These are phyloP conservation scores for Trichomonas gallinae DNA, from an alignment of 208 protist genomes.

Conservation along the genomic window DNA sequence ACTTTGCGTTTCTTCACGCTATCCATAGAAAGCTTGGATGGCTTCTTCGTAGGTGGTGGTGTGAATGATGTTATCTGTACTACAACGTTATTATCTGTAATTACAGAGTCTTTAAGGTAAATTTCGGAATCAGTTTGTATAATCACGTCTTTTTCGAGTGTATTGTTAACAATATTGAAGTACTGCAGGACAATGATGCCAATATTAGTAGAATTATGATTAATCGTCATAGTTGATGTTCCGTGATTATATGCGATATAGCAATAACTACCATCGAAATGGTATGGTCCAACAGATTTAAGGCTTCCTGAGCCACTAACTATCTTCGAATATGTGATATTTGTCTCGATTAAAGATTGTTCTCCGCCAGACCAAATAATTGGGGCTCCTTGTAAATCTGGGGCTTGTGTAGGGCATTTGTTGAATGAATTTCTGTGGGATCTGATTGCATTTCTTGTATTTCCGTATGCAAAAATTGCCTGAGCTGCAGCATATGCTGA, in stretches of 20 bases:
- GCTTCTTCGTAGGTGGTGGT: not conserved
- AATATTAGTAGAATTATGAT: not conserved
- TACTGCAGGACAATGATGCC: not conserved
- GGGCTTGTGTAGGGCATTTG: not conserved
- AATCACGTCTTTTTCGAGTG: not conserved
- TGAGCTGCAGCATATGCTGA: not conserved
- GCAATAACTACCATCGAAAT: not conserved
- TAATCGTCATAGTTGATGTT: not conserved
- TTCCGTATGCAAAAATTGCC: not conserved
- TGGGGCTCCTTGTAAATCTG: not conserved
- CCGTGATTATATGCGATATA: not conserved
- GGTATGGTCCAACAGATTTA: not conserved
- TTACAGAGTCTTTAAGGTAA: not conserved
- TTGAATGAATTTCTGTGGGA: not conserved
- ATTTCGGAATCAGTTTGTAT: not conserved
- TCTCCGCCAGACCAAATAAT: not conserved
- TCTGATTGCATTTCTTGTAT: not conserved
- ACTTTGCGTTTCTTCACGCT: not conserved
- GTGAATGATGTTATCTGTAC: not conserved
- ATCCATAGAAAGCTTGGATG: not conserved
- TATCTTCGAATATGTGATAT: not conserved
- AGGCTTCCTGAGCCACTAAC: not conserved
- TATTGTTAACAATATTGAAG: not conserved
- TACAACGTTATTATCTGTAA: not conserved
- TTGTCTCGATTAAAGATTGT: not conserved